Base-by-base conservation (phyloP, 2,329 filamentous ascomycete genomes). In the Tolypocladium inflatum region DNA sequence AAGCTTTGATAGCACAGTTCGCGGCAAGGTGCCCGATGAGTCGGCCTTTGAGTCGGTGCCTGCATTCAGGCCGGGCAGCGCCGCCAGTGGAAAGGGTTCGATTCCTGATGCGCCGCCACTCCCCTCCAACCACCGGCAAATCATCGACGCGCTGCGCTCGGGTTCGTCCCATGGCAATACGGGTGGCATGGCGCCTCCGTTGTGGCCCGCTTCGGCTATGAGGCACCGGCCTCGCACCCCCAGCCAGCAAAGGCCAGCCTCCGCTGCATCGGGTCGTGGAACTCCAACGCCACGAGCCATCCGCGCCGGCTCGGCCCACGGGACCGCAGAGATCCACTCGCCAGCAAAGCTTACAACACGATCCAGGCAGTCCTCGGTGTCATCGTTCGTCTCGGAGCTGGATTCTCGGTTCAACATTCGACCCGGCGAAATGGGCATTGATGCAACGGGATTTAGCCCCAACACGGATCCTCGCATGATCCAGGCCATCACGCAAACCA, bases 401-500 rank as follows among this genome's bases (percentile, higher is more conserved):
- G 94, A 99, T 67, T 86, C 87, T 60, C 84, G 93, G 45, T 97
- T 99, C 79, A 91, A 95, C 68, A 87, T 91, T 58, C 72, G 69
- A 45, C 80, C 84, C 13, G 74, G 81, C 58, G 81, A 81, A 55
- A 78, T 82, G 70, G 75, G 76, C 51, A 78, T 84, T 57, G 76
- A 75, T 51, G 67, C 77, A 8, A 73, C 76, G 53, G 87, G 86
- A 17, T 82, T 94, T 60, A 83, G 85, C 11, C 78, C 85, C 23
- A 83, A 83, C 62, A 96, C 91, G 6, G 94, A 99, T 74, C 93
- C 93, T 62, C 89, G 93, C 66, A 97, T 99, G 91, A 97, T 99
- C 65, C 91, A 97, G 76, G 94, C 94, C 54, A 97, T 99, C 63
- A 99, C 94, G 2, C 93, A 99, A 74, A 97, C 94, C 21, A 99